Percentiles rank a stretch among this genome's conserved stretches.
These are phyloP conservation scores for Lithospermum erythrorhizon DNA, from an alignment of 257 asterid species.

Conservation along the genomic window DNA sequence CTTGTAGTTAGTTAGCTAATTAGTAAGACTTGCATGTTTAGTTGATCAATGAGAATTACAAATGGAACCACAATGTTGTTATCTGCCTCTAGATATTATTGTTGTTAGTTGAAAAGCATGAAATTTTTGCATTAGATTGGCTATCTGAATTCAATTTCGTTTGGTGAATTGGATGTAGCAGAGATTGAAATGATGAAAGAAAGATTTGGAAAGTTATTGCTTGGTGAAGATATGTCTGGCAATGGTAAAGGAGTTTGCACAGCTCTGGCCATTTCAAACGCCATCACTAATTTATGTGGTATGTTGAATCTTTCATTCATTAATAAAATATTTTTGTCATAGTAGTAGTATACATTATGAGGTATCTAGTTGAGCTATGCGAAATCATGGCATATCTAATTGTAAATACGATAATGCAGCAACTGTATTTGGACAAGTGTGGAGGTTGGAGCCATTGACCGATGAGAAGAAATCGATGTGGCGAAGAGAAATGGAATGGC, in stretches of 20 bases:
- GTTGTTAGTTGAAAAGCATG: background rate
- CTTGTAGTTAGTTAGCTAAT: too few species aligned
- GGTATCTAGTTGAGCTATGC: too few species aligned
- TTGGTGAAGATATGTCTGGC: slow-evolving; percentile 96
- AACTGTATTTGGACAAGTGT: slow-evolving; percentile 75
- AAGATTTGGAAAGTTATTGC: slow-evolving; percentile 60
- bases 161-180: slow-evolving; percentile 14
- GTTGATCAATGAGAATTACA: too few species aligned
- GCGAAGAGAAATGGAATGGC: slow-evolving; percentile 77
- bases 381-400: background rate
- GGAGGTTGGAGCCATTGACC: slow-evolving; percentile 80
- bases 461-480: slow-evolving; percentile 64
- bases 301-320: slow-evolving; percentile 4
- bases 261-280: slow-evolving; percentile 74
- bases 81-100: too few species aligned
- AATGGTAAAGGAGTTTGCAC: slow-evolving; percentile 83
- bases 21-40: too few species aligned
- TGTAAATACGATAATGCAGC: slow-evolving; percentile 27
- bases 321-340: background rate
- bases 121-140: background rate
- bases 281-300: slow-evolving; percentile 82
- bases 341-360: background rate
- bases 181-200: slow-evolving; percentile 89
- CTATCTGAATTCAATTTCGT: background rate
- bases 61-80: too few species aligned